Conservation (phyloP, 2,329 filamentous ascomycete species). For the Capronia americana region DNA sequence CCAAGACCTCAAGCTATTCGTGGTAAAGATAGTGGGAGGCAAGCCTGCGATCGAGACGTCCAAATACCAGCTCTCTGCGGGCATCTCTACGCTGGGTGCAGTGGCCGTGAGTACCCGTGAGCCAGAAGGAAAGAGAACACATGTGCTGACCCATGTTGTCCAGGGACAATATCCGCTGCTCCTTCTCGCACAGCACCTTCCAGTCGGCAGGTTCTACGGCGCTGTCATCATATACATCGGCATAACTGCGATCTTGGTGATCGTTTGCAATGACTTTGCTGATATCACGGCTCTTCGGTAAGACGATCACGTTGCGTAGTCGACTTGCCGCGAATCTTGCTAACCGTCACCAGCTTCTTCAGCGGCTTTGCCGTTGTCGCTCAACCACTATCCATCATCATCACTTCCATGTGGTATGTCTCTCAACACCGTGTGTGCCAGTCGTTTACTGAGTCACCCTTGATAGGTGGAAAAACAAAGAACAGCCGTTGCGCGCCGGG, state of each 20-base stretch:
- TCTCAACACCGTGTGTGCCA: background rate
- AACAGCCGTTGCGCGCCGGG: conserved; percentile 16
- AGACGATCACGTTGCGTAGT: no score
- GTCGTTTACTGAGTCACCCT: background rate
- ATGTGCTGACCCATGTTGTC: background rate
- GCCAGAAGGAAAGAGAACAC: background rate
- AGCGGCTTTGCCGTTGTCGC: conserved; percentile 17
- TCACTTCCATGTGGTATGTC: conserved; percentile 25
- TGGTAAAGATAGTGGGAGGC: conserved; percentile 13
- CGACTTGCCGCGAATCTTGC: background rate
- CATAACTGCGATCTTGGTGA: conserved; percentile 18
- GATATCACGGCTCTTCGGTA: conserved; percentile 18
- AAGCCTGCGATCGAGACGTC: conserved; percentile 14
- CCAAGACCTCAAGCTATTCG: conserved; percentile 22
- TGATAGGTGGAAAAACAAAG: conserved; percentile 23
- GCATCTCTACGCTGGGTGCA: conserved; percentile 15
- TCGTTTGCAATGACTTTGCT: conserved; percentile 21
- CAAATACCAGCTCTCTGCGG: conserved; percentile 20
- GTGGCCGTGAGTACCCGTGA: conserved; percentile 11
- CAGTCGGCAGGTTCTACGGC: conserved; percentile 18
- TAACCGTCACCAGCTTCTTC: conserved; percentile 18
- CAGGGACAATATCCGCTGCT: conserved; percentile 25
- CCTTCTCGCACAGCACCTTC: conserved; percentile 16
- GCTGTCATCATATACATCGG: conserved; percentile 9
- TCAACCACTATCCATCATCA: conserved; percentile 24